Base-by-base conservation (phyloP, 2,329 filamentous ascomycete genomes). In the Venturia asperata region DNA sequence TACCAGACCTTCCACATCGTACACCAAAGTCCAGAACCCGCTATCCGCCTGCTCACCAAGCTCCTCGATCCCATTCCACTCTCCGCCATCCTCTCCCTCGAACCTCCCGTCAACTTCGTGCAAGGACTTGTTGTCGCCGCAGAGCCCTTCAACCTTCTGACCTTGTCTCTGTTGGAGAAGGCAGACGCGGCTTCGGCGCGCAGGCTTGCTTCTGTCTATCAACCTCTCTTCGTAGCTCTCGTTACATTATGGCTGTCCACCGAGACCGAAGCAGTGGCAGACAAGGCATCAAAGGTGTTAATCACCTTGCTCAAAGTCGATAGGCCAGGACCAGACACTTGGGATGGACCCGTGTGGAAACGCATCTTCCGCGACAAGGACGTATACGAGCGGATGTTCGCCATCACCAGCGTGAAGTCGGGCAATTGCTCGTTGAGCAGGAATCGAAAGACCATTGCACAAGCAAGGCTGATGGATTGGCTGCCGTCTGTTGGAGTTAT, bases 361-460 rank as follows among this genome's bases (percentile, higher is more conserved):
- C 81, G 85, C 21, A 69, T 87, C 0, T 87, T 88, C 69, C 78
- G 79, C 2, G 85, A 87, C 68, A 80, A 78, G 66, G 80, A 86
- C 69, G 79, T 87, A 7, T 86, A 86, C 68, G 77, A 76, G 1
- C 74, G 81, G 9, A 76, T 87, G 41, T 87, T 85, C 73, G 79
- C 80, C 39, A 76, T 81, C 63, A 85, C 82, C 70, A 82, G 80
- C 67, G 73, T 81, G 52, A 74, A 74, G 56, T 73, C 73, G n/a
- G 70, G 70, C 3, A 69, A 77, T 37, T 72, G 69, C 41, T 72
- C 74, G 62, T 70, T 82, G 19, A 79, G 75, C 68, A 82, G 80
- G 68, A 78, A 78, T 63, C 78, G 84, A 65, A 84, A 79, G 68
- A 85, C 85, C 0, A 76, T 87, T 43, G 82, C 85, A 1, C 85